Evolutionary conservation across 495 filamentous ascomycete species (phyloP).

Genomic region (Tetracladium setigerum): DNA sequence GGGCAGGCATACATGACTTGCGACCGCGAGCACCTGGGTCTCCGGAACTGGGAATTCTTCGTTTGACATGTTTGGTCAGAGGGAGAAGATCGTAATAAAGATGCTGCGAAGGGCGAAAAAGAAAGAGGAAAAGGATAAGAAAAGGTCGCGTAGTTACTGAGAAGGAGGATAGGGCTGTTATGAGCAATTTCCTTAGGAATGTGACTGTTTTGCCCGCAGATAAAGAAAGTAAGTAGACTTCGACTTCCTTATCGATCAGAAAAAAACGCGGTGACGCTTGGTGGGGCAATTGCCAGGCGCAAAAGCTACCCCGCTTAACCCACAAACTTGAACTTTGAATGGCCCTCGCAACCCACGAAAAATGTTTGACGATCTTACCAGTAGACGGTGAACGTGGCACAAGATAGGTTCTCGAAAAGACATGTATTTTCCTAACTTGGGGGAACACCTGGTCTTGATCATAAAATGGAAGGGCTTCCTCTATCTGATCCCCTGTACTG

Average conservation of each 20-base stretch:
- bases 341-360: not conserved
- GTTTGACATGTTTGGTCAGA: constrained; percentile 1
- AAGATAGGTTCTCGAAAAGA: not conserved
- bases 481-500: constrained; percentile 2
- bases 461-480: not conserved
- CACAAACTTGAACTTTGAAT: not conserved
- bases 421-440: constrained; percentile 11
- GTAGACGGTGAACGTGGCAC: not conserved
- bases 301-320: not conserved
- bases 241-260: not conserved
- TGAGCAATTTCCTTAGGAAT: not conserved
- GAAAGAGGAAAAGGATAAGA: no score
- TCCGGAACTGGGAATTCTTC: constrained; percentile 56
- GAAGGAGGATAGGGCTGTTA: not conserved
- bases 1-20: constrained; percentile 84
- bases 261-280: not conserved
- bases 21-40: constrained; percentile 83
- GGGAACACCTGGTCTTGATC: constrained; percentile 1
- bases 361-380: no score
- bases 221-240: no score
- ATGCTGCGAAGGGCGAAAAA: no score
- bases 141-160: not conserved
- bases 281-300: not conserved
- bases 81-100: not conserved
- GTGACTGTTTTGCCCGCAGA: not conserved